A percentile compares a stretch with the other conserved stretches of the same genome.
Conservation (phyloP, 495 filamentous ascomycete genomes). For the Evernia prunastri region DNA sequence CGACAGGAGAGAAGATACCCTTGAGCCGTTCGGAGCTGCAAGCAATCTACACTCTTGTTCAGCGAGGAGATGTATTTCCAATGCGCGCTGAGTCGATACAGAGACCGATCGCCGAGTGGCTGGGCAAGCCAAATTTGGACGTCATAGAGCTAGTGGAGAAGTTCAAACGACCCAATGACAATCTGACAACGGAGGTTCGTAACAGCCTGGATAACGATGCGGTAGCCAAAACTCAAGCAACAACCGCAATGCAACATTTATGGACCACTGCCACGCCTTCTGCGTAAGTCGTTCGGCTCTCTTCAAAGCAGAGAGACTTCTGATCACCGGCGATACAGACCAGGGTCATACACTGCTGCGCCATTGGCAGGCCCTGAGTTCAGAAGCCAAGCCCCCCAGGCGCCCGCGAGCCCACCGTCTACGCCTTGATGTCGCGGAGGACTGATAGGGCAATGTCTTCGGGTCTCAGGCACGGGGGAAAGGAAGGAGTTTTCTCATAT, state of each 20-base stretch:
- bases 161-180: background rate
- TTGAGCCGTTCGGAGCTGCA: slow-evolving; percentile 5
- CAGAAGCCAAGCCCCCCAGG: background rate
- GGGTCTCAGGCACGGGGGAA: background rate
- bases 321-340: background rate
- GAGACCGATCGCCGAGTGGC: background rate
- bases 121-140: background rate
- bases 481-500: background rate
- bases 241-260: background rate
- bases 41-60: background rate
- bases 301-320: background rate
- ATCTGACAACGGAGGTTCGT: background rate
- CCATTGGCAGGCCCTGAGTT: background rate
- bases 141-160: background rate
- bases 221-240: background rate
- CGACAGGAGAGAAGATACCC: background rate
- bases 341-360: background rate
- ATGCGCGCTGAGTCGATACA: background rate
- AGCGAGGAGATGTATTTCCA: background rate
- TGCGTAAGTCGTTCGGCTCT: background rate
- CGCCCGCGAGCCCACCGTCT: background rate
- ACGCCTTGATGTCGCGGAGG: background rate
- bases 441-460: background rate
- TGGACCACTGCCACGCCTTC: background rate
- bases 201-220: background rate